These are phyloP conservation scores for Microcos paniculata DNA, from an alignment of 345 rosid genomes.

Conservation along the genomic window DNA sequence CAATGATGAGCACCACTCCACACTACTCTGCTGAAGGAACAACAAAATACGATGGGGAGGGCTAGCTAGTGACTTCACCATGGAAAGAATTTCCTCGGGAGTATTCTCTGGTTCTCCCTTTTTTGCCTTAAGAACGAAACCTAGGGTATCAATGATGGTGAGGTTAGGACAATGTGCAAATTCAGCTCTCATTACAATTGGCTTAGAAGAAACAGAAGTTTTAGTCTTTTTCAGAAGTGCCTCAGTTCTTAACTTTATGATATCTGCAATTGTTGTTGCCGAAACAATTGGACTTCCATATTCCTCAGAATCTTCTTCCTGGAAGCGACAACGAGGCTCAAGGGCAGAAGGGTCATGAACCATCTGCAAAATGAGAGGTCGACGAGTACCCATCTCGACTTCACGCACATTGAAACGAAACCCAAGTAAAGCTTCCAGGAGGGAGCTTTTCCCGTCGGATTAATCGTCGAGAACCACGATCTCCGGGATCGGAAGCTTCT, in stretches of 20 bases:
- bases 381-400: slow-evolving; percentile 97
- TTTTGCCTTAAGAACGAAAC: slow-evolving; percentile 96
- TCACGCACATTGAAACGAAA: slow-evolving; percentile 95
- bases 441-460: slow-evolving; percentile 95
- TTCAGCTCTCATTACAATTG: slow-evolving; percentile 97
- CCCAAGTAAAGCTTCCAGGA: slow-evolving; percentile 89
- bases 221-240: slow-evolving; percentile 66
- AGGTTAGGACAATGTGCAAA: slow-evolving; percentile 96
- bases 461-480: slow-evolving; percentile 95
- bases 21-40: slow-evolving; percentile 97
- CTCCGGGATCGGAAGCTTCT: slow-evolving; percentile 95
- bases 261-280: slow-evolving; percentile 71
- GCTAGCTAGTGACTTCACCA: slow-evolving; percentile 90
- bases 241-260: slow-evolving; percentile 77
- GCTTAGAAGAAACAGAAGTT: slow-evolving; percentile 87
- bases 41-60: slow-evolving; percentile 93
- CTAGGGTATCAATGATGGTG: slow-evolving; percentile 95
- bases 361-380: slow-evolving; percentile 95
- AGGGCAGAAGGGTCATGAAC: slow-evolving; percentile 82
- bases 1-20: slow-evolving; percentile 96
- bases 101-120: slow-evolving; percentile 97
- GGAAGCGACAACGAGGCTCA: slow-evolving; percentile 90
- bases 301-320: slow-evolving; percentile 96
- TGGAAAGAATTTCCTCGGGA: slow-evolving; percentile 85
- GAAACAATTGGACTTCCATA: slow-evolving; percentile 77